Base-by-base conservation (phyloP, 805 yeast genomes). In the Kodamaea laetipori region DNA sequence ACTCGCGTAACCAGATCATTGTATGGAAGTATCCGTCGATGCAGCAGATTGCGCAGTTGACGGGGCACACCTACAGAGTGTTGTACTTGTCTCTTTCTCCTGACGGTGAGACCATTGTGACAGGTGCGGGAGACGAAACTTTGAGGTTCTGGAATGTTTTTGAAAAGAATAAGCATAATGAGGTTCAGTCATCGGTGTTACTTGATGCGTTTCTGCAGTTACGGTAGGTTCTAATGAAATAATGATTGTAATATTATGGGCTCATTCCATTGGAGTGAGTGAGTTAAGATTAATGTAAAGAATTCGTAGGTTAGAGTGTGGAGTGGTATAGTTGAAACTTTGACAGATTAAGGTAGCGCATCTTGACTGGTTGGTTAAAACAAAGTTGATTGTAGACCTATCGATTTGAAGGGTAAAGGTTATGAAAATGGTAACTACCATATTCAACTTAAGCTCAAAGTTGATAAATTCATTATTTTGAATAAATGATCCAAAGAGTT, bases 111-210 rank as follows among this genome's bases (percentile, higher is more conserved):
- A 90, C 97, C 0, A 85, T 94, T 10, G 99, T 92, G 2, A 90
- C 99, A 0, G 99, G 99, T 1, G 97, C 99, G 1, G 99, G 98
- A 4, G 99, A 94, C 66, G 99, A 94, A 63, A 94, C 99, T 0
- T 69, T 94, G 44, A 66, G 99, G 50, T 88, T 94, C 60, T 94
- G 99, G 99, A 90, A 89, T 54, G 86, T 90, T 1, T 94, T 90
- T 67, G 96, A 88, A 47, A 87, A 84, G 60, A 80, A 76, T 46
- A 82, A 78, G 53, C 67, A 69, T 39, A 83, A 79, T 44, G 71
- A 68, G 30, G 77, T 77, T 9, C 81, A 82, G 17, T 76, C 84
- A 16, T 78, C 86, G 13, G 84, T 81, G 9, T 64, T 86, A 35
- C 66, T 84, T 38, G 88, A 82, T 66, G 86, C 94, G 1, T 85